Percentiles rank a stretch among this genome's conserved stretches.
Conservation (phyloP, 192 early-diverging fungal species). For the Mortierella alpina region DNA sequence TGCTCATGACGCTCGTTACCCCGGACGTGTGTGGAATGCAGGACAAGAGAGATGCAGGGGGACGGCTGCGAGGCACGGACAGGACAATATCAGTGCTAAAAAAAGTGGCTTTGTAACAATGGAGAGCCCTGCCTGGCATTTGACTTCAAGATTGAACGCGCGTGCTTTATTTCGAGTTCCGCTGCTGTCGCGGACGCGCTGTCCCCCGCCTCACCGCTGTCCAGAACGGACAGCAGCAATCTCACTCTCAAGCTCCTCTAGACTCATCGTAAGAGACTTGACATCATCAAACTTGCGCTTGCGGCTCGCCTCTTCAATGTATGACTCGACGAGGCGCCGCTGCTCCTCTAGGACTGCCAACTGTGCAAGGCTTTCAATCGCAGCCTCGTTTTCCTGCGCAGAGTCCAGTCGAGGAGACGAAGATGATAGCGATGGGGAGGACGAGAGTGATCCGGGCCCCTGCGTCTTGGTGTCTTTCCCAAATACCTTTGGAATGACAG, state of each 20-base stretch:
- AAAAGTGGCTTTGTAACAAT: background rate
- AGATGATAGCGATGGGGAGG: conserved; percentile 5
- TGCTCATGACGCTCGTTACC: conserved; percentile 15
- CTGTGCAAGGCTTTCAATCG: conserved; percentile 42
- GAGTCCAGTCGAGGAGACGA: conserved; percentile 19
- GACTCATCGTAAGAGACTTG: conserved; percentile 66
- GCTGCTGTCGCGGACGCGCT: background rate
- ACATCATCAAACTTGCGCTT: conserved; percentile 82
- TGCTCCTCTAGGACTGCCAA: conserved; percentile 79
- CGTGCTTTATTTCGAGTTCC: background rate
- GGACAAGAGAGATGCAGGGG: no score
- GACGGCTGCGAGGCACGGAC: no score
- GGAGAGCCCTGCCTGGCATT: background rate
- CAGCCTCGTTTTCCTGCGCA: conserved; percentile 29
- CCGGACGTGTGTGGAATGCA: no score
- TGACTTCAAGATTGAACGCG: no score
- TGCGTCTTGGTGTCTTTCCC: conserved; percentile 14
- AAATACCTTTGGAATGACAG: conserved; percentile 72
- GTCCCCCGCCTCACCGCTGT: background rate
- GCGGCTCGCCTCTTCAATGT: conserved; percentile 70
- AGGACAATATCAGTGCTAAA: background rate
- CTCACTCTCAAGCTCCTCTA: conserved; percentile 74
- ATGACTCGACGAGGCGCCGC: conserved; percentile 68
- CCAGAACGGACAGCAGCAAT: conserved; percentile 55
- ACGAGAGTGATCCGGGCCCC: conserved; percentile 13